Conservation (phyloP, 176 grass and related monocot species). For the Luzula sylvatica region DNA sequence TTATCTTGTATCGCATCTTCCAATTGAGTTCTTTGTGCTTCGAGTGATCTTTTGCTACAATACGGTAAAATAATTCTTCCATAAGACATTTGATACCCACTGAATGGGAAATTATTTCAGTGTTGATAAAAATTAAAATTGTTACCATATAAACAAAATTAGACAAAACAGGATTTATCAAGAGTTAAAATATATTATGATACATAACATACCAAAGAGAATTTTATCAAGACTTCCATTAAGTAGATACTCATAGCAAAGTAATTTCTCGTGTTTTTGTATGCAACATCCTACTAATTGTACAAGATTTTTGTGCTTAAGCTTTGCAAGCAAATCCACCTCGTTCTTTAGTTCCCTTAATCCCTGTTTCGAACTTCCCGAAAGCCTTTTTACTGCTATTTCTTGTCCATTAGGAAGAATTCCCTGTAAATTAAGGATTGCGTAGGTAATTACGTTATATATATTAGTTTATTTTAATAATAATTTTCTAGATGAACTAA, state of each 20-base stretch:
- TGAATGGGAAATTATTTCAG: not conserved
- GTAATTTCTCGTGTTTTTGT: not conserved
- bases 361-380: constrained; percentile 9
- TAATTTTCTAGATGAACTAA: too few species aligned
- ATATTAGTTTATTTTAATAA: too few species aligned
- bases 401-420: constrained; percentile 11
- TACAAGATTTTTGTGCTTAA: constrained; percentile 19
- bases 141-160: not conserved
- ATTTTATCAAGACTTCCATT: constrained; percentile 16
- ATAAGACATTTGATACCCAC: too few species aligned
- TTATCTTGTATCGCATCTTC: constrained; percentile 1
- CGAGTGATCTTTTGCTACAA: not conserved
- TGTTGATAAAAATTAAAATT: not conserved
- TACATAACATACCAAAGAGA: not conserved
- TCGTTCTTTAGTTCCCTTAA: constrained; percentile 13
- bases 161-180: not conserved
- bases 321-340: too few species aligned
- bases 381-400: constrained; percentile 18
- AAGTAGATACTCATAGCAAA: constrained; percentile 16
- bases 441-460: too few species aligned
- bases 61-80: not conserved
- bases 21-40: not conserved
- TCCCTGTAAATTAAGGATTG: too few species aligned
- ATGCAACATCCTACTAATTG: constrained; percentile 11
- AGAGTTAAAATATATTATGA: not conserved